These are phyloP conservation scores for Wakefieldia striispora DNA, from an alignment of 768 basidiomycete genomes.

Conservation along the genomic window DNA sequence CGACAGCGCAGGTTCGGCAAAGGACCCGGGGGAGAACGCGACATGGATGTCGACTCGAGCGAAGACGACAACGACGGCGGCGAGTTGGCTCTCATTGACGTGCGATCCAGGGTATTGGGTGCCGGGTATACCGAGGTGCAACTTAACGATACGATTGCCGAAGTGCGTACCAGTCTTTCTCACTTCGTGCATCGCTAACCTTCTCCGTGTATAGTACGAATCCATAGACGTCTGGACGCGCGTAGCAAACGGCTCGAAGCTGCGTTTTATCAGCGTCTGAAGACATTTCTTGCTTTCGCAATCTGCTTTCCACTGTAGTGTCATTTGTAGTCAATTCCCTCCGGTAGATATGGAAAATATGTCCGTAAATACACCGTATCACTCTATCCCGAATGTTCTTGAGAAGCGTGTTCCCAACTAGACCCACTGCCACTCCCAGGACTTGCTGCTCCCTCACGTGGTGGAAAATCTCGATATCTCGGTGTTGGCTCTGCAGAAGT, in stretches of 20 bases:
- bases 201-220: conserved; percentile 66
- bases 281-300: not conserved
- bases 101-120: conserved; percentile 80
- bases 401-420: conserved; percentile 75
- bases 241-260: conserved; percentile 78
- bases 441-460: conserved; percentile 22
- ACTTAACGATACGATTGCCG: conserved; percentile 78
- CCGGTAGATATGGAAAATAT: conserved; percentile 17
- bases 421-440: conserved; percentile 46
- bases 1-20: conserved; percentile 57
- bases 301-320: conserved; percentile 8
- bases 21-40: conserved; percentile 68
- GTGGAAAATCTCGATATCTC: conserved; percentile 56
- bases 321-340: conserved; percentile 7
- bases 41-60: conserved; percentile 67
- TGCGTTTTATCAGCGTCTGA: conserved; percentile 58
- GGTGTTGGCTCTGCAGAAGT: conserved; percentile 29
- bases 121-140: conserved; percentile 91
- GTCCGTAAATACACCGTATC: conserved; percentile 18
- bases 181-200: conserved; percentile 4
- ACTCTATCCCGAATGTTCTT: conserved; percentile 28
- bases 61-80: conserved; percentile 59
- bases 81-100: conserved; percentile 82
- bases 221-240: conserved; percentile 76
- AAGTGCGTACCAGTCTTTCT: conserved; percentile 48